Conservation (phyloP, 352 stramenopile species). For the Phytophthora tentaculata region DNA sequence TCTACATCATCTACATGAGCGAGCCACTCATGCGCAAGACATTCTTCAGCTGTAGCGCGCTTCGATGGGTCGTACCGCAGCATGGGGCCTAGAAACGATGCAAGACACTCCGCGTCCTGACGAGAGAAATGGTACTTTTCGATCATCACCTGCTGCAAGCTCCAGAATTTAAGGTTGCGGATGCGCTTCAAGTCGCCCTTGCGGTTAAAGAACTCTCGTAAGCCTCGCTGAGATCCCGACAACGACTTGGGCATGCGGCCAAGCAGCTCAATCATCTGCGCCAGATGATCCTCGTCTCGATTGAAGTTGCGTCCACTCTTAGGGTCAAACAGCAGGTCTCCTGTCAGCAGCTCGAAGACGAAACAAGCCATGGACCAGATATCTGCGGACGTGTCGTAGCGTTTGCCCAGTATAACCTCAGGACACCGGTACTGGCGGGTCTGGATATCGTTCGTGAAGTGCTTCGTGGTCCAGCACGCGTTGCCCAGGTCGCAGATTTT, state of each 20-base stretch:
- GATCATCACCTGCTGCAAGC: constrained; percentile 94
- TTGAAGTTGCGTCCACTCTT: constrained; percentile 89
- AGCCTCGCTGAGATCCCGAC: constrained; percentile 65
- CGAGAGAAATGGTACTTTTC: constrained; percentile 96
- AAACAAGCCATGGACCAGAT: constrained; percentile 99
- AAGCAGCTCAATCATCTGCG: constrained; percentile 99
- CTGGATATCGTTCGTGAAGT: constrained; percentile 99
- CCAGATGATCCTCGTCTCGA: constrained; percentile 97
- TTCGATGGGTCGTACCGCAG: constrained; percentile 88
- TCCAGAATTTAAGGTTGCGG: constrained; percentile 98
- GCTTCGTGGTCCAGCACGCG: constrained; percentile 98
- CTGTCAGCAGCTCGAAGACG: constrained; percentile 99
- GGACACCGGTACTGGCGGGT: constrained; percentile 99
- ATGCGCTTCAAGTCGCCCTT: constrained; percentile 98
- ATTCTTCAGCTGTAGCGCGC: constrained; percentile 93
- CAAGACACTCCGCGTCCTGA: constrained; percentile 88
- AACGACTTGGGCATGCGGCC: constrained; percentile 97
- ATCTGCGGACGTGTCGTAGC: constrained; percentile 98
- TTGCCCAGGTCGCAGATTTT: constrained; percentile 99
- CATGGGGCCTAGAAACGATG: constrained; percentile 96
- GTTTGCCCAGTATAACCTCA: constrained; percentile 96
- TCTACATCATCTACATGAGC: constrained; percentile 31
- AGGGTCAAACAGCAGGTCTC: constrained; percentile 99
- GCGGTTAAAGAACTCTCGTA: constrained; percentile 97
- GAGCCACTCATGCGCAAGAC: constrained; percentile 96